phyloP scores from a whole-genome alignment of 345 rosid genomes.

The Murraya paniculata region DNA sequence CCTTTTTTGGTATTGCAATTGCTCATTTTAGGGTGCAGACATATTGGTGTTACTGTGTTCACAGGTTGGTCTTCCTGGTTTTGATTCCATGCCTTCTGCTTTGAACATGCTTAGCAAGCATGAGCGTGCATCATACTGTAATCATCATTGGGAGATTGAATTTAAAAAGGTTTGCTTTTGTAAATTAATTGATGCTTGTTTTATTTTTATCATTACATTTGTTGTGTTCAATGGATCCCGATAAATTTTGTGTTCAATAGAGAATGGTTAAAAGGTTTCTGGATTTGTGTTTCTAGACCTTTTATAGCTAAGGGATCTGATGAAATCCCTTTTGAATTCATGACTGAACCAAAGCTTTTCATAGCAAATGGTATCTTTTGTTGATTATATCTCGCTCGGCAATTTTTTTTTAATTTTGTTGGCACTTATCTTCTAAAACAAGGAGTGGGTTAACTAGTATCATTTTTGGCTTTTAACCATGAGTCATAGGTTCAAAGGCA shows the following conservation, averaged over 20 bases:
- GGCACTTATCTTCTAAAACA: no score
- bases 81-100: conserved; percentile 97
- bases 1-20: not conserved
- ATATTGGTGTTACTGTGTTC: conserved; percentile 29
- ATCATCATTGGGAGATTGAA: conserved; percentile 93
- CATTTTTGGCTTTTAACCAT: not conserved
- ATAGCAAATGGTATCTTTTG: not conserved
- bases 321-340: not conserved
- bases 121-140: conserved; percentile 98
- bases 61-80: conserved; percentile 99
- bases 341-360: not conserved
- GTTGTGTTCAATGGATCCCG: not conserved
- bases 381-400: not conserved
- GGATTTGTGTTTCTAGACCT: not conserved
- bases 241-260: not conserved
- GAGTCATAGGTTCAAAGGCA: not conserved
- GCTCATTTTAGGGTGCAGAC: not conserved
- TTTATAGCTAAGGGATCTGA: not conserved
- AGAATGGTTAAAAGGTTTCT: conserved; percentile 1
- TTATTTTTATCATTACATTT: not conserved
- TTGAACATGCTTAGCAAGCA: conserved; percentile 89
- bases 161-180: conserved; percentile 74
- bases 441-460: not conserved
- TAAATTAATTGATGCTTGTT: conserved; percentile 2
- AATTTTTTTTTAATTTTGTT: not conserved